Evolutionary conservation across 768 basidiomycete species (phyloP), one percentile per base, ranked within the genome.

Genomic region (Pleurotus tuber-regium): DNA sequence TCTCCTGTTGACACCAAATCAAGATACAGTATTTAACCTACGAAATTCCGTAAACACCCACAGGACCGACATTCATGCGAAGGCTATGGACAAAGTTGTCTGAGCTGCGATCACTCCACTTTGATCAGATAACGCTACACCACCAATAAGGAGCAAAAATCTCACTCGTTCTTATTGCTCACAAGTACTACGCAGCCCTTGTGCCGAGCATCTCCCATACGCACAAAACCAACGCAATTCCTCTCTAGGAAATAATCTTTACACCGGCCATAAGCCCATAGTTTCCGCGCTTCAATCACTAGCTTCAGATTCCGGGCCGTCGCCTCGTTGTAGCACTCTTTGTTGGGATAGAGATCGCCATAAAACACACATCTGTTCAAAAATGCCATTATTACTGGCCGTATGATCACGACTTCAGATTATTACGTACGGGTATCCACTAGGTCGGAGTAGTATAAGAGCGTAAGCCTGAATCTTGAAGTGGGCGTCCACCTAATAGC

Each of bases 391-490:
- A 29, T 38, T 31, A 14, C 26, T n/a, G 18, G 36, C 25, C 42
- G 23, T 18, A 25, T 38, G 35, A 41, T 51, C 52, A 19, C 14
- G 35, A 18, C 8, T 43, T 33, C 16, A 43, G 41, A 48, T 26
- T 28, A 14, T 5, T 4, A 73, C 88, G 64, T 60, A 92, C 89
- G 90, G 90, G 58, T 87, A 77, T 24, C 90, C 90, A 35, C 74
- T 66, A 31, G 73, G 70, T 54, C 87, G 82, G 41, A 93, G 73
- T 50, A 93, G 73, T 59, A 90, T 88, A 31, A 93, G 64, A 1
- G 91, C 81, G 63, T 93, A 92, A 1, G 91, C 89, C 58, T 92
- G 89, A 26, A 82, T 66, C 65, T 92, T 92, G 73, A 92, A 92
- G 58, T 76, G 75, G 24, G 65, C 66, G 33, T 70, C 77, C 29